phyloP scores from a whole-genome alignment of 1,284 basidiomycete species.

The Ustilago trichophora region DNA sequence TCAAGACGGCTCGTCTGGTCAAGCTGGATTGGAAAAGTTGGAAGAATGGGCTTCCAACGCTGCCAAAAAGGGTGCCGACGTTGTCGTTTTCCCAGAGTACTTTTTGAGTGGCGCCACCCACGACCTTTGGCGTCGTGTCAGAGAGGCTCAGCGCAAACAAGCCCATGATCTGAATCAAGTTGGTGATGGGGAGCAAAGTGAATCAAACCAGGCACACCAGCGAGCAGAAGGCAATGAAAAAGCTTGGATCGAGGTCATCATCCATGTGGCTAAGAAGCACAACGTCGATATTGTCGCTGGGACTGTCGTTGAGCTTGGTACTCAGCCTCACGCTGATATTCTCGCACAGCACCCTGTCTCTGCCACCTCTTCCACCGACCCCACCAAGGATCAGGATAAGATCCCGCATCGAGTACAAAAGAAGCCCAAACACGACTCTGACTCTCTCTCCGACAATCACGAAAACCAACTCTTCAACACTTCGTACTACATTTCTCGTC shows the following conservation, averaged over 20 bases:
- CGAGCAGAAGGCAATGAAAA: slow-evolving; percentile 33
- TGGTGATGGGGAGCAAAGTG: not conserved
- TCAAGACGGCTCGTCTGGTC: not conserved
- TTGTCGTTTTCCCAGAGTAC: slow-evolving; percentile 64
- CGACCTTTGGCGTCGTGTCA: slow-evolving; percentile 43
- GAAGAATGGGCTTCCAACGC: slow-evolving; percentile 34
- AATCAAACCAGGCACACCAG: not conserved
- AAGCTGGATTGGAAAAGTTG: slow-evolving; percentile 40
- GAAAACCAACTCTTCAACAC: slow-evolving; percentile 60
- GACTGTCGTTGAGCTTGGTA: slow-evolving; percentile 58
- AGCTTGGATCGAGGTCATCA: slow-evolving; percentile 49
- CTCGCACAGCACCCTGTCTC: slow-evolving; percentile 25
- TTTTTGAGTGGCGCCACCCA: slow-evolving; percentile 60
- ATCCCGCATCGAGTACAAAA: slow-evolving; percentile 13
- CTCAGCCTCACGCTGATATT: slow-evolving; percentile 20
- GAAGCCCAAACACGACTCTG: not conserved
- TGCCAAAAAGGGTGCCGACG: slow-evolving; percentile 41
- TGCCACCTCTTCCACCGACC: too few species aligned
- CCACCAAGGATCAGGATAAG: too few species aligned
- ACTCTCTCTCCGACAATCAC: not conserved
- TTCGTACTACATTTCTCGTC: slow-evolving; percentile 56
- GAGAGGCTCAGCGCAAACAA: slow-evolving; percentile 12
- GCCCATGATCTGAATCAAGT: slow-evolving; percentile 1
- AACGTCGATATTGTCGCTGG: slow-evolving; percentile 63
- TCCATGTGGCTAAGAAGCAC: slow-evolving; percentile 36